Percentiles rank a stretch among this genome's conserved stretches.
Evolutionary conservation across 2,329 filamentous ascomycete genomes (phyloP).

Genomic region (Berkeleyomyces basicola): DNA sequence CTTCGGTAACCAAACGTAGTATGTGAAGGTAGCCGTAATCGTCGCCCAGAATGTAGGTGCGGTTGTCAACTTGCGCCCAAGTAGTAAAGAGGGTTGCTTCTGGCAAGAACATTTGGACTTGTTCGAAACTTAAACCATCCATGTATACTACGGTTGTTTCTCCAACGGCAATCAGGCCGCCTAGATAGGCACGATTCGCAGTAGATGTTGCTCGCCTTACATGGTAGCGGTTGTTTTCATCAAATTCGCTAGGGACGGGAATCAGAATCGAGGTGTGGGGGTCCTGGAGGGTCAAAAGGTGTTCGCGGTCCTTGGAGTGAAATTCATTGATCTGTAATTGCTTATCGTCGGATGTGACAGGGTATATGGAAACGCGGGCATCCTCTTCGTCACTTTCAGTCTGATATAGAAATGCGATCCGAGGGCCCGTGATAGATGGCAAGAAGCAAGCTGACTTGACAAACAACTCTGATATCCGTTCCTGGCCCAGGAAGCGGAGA

Average conservation of each 20-base stretch:
- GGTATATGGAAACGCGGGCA: constrained; percentile 40
- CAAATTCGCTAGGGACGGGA: constrained; percentile 38
- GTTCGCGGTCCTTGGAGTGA: constrained; percentile 39
- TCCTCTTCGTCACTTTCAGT: constrained; percentile 34
- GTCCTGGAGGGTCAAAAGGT: constrained; percentile 36
- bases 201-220: constrained; percentile 32
- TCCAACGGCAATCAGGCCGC: constrained; percentile 58
- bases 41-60: constrained; percentile 75
- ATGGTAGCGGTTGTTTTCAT: constrained; percentile 43
- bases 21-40: constrained; percentile 77
- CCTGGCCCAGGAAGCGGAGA: constrained; percentile 29
- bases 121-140: constrained; percentile 55
- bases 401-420: constrained; percentile 42
- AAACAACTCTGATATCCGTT: constrained; percentile 41
- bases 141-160: constrained; percentile 75
- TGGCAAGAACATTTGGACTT: constrained; percentile 45
- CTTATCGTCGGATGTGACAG: constrained; percentile 40
- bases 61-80: constrained; percentile 72
- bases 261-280: constrained; percentile 44
- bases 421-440: constrained; percentile 40
- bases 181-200: constrained; percentile 38
- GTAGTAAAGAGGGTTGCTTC: constrained; percentile 78
- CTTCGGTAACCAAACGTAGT: constrained; percentile 56
- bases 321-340: constrained; percentile 37
- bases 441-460: constrained; percentile 41